A percentile compares a stretch with the other conserved stretches of the same genome.
Conservation (phyloP, 805 yeast species). For the Yarrowia divulgata region DNA sequence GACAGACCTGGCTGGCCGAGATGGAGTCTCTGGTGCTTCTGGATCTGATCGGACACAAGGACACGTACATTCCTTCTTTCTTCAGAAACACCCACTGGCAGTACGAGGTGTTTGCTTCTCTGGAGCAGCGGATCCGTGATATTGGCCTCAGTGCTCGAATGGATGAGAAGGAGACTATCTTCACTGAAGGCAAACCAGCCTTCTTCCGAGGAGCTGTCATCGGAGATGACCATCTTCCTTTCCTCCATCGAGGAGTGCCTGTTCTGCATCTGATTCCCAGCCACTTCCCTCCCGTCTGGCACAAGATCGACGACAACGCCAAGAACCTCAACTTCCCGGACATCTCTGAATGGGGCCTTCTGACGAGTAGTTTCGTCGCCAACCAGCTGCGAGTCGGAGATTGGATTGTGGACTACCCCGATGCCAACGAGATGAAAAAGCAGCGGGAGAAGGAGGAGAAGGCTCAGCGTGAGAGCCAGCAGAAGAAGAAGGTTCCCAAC, state of each 20-base stretch:
- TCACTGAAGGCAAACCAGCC: conserved; percentile 42
- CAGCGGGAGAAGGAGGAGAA: conserved; percentile 26
- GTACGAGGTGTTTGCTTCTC: conserved; percentile 51
- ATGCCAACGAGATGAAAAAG: conserved; percentile 21
- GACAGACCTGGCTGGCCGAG: conserved; percentile 45
- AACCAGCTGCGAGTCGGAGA: conserved; percentile 46
- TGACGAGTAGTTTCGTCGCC: conserved; percentile 54
- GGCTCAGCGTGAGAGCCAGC: neutral
- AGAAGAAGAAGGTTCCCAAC: conserved; percentile 1
- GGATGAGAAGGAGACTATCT: conserved; percentile 34
- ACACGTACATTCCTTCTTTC: conserved; percentile 54
- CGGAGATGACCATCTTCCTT: conserved; percentile 65
- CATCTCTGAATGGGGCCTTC: conserved; percentile 57
- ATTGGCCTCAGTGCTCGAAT: conserved; percentile 1
- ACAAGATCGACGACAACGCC: conserved; percentile 57
- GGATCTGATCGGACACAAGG: conserved; percentile 58
- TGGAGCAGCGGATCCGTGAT: conserved; percentile 49
- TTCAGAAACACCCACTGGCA: conserved; percentile 53
- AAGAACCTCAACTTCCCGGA: conserved; percentile 53
- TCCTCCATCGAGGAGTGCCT: conserved; percentile 56
- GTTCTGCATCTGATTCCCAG: conserved; percentile 62
- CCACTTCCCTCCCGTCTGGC: conserved; percentile 63
- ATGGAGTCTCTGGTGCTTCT: conserved; percentile 59
- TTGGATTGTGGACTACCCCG: conserved; percentile 15
- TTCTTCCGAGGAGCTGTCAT: conserved; percentile 46